Conservation (phyloP, 805 yeast species). For the Dipodascopsis tothii region DNA sequence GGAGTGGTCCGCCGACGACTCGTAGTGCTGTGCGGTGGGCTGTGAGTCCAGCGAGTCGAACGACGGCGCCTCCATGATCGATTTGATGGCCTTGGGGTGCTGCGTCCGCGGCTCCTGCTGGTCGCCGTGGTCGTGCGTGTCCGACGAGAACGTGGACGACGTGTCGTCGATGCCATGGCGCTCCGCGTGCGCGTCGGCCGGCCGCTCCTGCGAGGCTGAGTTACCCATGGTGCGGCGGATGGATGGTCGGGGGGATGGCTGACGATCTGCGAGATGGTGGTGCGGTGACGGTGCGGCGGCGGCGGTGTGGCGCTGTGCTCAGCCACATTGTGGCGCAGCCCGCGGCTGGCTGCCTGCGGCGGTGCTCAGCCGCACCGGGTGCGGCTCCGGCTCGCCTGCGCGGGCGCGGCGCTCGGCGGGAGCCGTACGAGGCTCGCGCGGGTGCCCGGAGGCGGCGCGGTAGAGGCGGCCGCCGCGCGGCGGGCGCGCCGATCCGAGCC, state of each 20-base stretch:
- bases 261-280: background rate
- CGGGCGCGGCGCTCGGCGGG: background rate
- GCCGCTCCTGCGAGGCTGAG: slow-evolving; percentile 18
- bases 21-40: slow-evolving; percentile 17
- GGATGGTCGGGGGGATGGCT: background rate
- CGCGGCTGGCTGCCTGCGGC: background rate
- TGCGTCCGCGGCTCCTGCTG: background rate
- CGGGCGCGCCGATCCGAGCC: no score
- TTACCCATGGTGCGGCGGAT: slow-evolving; percentile 14
- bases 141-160: background rate
- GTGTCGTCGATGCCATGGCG: background rate
- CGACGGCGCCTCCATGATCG: slow-evolving; percentile 3
- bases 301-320: background rate
- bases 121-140: background rate
- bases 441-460: no score
- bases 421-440: no score
- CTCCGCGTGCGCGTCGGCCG: slow-evolving; percentile 4
- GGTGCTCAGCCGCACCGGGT: background rate
- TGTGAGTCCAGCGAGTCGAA: slow-evolving; percentile 13
- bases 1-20: slow-evolving; percentile 2
- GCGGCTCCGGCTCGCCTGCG: background rate
- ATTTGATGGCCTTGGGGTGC: background rate
- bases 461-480: no score
- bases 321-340: background rate
- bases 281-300: background rate